Evolutionary conservation across 176 grass and related monocot species (phyloP).

Genomic region (Hyparrhenia diplandra): DNA sequence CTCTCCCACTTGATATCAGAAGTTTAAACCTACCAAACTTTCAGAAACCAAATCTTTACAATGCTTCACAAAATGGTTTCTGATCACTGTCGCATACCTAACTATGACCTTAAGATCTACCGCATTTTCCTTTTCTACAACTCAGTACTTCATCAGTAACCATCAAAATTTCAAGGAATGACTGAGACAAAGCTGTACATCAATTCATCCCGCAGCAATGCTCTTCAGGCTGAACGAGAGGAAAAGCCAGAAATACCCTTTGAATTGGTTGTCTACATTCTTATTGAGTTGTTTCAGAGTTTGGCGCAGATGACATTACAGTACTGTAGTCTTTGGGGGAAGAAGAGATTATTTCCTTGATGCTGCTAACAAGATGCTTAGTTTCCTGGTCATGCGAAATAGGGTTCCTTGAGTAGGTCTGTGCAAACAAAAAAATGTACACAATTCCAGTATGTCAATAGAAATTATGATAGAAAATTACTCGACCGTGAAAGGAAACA

Average conservation of each 20-base stretch:
- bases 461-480: background rate
- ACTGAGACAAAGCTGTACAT: slow-evolving; percentile 25
- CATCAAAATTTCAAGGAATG: slow-evolving; percentile 21
- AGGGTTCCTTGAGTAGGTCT: slow-evolving; percentile 61
- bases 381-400: slow-evolving; percentile 50
- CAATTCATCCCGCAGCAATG: slow-evolving; percentile 16
- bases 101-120: background rate
- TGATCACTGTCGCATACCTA: background rate
- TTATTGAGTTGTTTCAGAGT: slow-evolving; percentile 15
- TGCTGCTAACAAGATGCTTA: slow-evolving; percentile 50
- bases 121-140: background rate
- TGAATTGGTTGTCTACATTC: slow-evolving; percentile 15
- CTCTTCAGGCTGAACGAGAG: background rate
- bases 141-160: background rate
- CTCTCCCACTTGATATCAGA: background rate
- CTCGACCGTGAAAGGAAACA: background rate
- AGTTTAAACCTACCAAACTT: background rate
- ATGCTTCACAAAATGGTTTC: background rate
- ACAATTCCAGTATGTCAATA: background rate
- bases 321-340: slow-evolving; percentile 12
- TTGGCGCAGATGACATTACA: slow-evolving; percentile 12
- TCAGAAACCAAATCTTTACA: slow-evolving; percentile 1
- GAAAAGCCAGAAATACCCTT: background rate
- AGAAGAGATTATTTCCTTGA: slow-evolving; percentile 51
- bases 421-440: slow-evolving; percentile 18